Base-by-base conservation (phyloP, 2,329 filamentous ascomycete genomes). In the Nemania abortiva region DNA sequence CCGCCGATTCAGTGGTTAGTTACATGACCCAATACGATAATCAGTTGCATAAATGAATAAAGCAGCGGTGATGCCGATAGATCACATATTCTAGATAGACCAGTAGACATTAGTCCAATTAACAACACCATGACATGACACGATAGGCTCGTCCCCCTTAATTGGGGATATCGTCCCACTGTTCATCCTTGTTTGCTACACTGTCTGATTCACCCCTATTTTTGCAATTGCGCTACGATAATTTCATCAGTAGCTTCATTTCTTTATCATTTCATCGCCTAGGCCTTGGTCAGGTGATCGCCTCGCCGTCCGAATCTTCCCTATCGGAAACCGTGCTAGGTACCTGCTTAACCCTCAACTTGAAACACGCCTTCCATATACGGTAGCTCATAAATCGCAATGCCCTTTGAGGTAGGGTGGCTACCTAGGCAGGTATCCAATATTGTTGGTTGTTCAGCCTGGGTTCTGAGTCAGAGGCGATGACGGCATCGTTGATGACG, bases 381-480 rank as follows among this genome's bases (percentile, higher is more conserved):
- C 13, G 29, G n/a, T 34, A 59, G 11, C 56, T 50, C 42, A 47
- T n/a, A 47, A 47, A 15, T 15, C 42, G 42, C 13, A 47, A 47
- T 6, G n/a, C 13, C 13, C n/a, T 18, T 18, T 2, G 20, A n/a
- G 49, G 15, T 53, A 53, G 2, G 13, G 13, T 27, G n/a, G 31
- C 42, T 1, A 34, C 34, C 6, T n/a, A 22, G 22, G 5, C 27
- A n/a, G 20, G 31, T 39, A 37, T 42, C 54, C 34, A 45, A 42
- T 62, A 34, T 53, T 22, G 52, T 37, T 54, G 7, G 13, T 42
- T 34, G 15, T 53, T 39, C 34, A n/a, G 27, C 50, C 49, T 11
- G 60, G n/a, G 18, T 22, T 65, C 63, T 61, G 61, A 68, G 56
- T 68, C 61, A 68, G 61, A 65, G n/a, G 52, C 1, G 47, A 57